Evolutionary conservation across 2,329 filamentous ascomycete species (phyloP).

Genomic region (Massarina eburnea): DNA sequence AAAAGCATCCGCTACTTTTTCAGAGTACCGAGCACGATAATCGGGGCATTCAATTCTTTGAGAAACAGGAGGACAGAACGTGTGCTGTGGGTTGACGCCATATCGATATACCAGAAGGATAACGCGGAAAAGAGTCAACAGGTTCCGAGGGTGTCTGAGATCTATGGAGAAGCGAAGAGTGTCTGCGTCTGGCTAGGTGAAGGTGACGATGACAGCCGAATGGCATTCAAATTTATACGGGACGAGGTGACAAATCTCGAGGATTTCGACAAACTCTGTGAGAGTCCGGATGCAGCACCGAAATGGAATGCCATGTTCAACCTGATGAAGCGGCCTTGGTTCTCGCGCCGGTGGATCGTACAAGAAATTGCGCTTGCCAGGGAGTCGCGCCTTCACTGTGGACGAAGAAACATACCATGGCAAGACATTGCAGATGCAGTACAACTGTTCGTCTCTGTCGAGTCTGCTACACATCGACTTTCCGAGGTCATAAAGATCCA

Average conservation of each 20-base stretch:
- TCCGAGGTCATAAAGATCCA: conserved; percentile 42
- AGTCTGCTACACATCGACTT: conserved; percentile 39
- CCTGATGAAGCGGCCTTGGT: conserved; percentile 45
- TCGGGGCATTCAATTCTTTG: conserved; percentile 6
- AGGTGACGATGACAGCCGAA: conserved; percentile 21
- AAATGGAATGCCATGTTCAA: conserved; percentile 38
- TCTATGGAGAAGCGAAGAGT: conserved; percentile 15
- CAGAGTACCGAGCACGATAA: conserved; percentile 7
- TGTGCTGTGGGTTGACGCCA: conserved; percentile 12
- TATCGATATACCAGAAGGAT: conserved; percentile 14
- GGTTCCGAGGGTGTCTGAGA: conserved; percentile 22
- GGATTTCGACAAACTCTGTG: conserved; percentile 34
- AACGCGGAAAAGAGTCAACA: conserved; percentile 18
- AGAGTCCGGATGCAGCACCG: conserved; percentile 13
- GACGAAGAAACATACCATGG: conserved; percentile 41
- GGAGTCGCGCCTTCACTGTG: conserved; percentile 42
- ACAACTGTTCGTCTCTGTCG: conserved; percentile 43
- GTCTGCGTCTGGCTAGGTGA: conserved; percentile 31
- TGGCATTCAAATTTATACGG: conserved; percentile 38
- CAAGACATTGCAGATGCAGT: conserved; percentile 43
- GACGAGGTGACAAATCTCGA: conserved; percentile 32
- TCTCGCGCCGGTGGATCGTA: conserved; percentile 46
- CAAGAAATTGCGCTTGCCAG: conserved; percentile 46
- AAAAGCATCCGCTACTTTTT: background rate
- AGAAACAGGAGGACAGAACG: conserved; percentile 4